Evolutionary conservation across 2,329 filamentous ascomycete genomes (phyloP), one percentile per base, ranked within the genome.

Genomic region (Microsporum ferrugineum): DNA sequence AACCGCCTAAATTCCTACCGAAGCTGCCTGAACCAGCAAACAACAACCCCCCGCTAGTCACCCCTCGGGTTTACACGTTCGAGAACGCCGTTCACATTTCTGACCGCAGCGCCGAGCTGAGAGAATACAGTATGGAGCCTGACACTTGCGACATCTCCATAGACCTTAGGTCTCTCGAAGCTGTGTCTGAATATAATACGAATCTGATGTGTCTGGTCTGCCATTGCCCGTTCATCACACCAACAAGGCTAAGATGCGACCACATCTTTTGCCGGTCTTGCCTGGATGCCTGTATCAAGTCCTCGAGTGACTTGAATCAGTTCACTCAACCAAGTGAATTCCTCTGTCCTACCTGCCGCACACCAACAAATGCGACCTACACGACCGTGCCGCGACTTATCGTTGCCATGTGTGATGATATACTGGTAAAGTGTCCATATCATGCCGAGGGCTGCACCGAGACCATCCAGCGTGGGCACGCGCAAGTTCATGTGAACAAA

Each of bases 201-300:
- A 84, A 86, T 67, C 76, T 86, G 58, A 80, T 84, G 74, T 86
- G 84, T 68, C 78, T 83, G 14, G 86, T 86, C 65, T 86, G 84
- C 70, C 82, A 83, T 68, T 82, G 80, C 63, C 81, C 84, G 5
- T 84, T 85, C 66, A 78, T 85, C 60, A 74, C 79, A 59, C 83
- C 84, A 0, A 77, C 84, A 51, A 76, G 81, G 65, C 73, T 84
- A 56, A 76, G 80, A 65, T 86, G 84, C 71, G 82, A 85, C 64
- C 84, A 86, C 72, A 80, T 82, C 64, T 86, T 86, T 73, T 86
- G 84, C 71, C 74, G 77, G 60, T 77, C 80, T 29, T 86, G 84
- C 67, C 75, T 86, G 62, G 77, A 76, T 58, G 73, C 76, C 51
- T 77, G 77, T 12, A 78, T 79, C 68, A 74, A 69, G 41, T 72